phyloP scores from a whole-genome alignment of 1,284 basidiomycete genomes.

The Irpex sp. region DNA sequence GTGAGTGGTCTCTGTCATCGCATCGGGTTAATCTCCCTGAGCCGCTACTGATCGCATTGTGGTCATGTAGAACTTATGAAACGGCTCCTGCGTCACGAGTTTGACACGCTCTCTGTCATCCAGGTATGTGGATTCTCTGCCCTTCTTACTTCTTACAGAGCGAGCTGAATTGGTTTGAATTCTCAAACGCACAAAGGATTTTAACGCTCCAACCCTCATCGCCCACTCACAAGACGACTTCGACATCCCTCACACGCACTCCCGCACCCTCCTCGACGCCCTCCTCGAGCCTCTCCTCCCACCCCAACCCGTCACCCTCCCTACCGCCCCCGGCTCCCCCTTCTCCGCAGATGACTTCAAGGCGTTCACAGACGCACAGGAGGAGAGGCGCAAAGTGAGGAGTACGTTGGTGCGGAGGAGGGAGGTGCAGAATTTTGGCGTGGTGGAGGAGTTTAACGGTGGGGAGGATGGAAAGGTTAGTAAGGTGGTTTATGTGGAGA shows the following conservation, averaged over 20 bases:
- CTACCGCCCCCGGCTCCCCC: slow-evolving; percentile 21
- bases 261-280: slow-evolving; percentile 63
- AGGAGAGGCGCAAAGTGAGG: slow-evolving; percentile 27
- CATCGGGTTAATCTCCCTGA: neutral
- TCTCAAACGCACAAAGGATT: slow-evolving; percentile 11
- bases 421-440: slow-evolving; percentile 52
- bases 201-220: slow-evolving; percentile 63
- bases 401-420: slow-evolving; percentile 41
- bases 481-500: slow-evolving; percentile 52
- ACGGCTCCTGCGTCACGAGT: slow-evolving; percentile 52
- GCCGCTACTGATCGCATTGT: slow-evolving; percentile 41
- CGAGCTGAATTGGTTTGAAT: slow-evolving; percentile 1
- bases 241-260: slow-evolving; percentile 77
- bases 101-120: slow-evolving; percentile 59
- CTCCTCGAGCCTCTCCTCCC: slow-evolving; percentile 65
- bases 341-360: slow-evolving; percentile 19
- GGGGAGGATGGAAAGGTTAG: slow-evolving; percentile 37
- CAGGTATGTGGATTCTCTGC: slow-evolving; percentile 36
- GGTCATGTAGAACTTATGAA: slow-evolving; percentile 53
- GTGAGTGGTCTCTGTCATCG: slow-evolving; percentile 38
- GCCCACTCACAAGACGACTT: slow-evolving; percentile 79
- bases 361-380: slow-evolving; percentile 17
- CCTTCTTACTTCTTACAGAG: neutral
- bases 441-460: slow-evolving; percentile 46
- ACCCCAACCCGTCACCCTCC: slow-evolving; percentile 32